These are phyloP conservation scores for Phytophthora multivora DNA, from an alignment of 352 stramenopile genomes.

Conservation along the genomic window DNA sequence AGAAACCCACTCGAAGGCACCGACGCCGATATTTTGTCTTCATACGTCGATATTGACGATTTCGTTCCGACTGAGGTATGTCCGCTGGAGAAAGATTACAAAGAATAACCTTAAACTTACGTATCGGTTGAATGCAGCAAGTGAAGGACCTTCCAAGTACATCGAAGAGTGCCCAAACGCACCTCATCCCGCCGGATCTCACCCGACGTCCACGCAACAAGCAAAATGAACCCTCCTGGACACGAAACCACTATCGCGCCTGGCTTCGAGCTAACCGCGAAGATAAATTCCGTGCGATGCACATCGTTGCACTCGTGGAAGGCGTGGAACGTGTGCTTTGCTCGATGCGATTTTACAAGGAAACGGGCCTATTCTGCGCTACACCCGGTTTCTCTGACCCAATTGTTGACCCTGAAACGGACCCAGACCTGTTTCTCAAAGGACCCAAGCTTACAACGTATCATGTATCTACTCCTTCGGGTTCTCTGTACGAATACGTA, in stretches of 20 bases:
- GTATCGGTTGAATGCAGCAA: slow-evolving; percentile 1
- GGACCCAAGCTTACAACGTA: slow-evolving; percentile 58
- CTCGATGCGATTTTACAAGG: slow-evolving; percentile 54
- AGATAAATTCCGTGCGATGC: slow-evolving; percentile 63
- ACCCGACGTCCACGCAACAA: slow-evolving; percentile 23
- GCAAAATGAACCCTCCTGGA: slow-evolving; percentile 24
- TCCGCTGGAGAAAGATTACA: neutral
- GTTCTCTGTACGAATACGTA: slow-evolving; percentile 60
- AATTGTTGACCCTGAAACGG: slow-evolving; percentile 38
- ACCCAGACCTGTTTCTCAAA: slow-evolving; percentile 37
- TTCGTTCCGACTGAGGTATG: slow-evolving; percentile 41
- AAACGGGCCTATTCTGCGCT: slow-evolving; percentile 53
- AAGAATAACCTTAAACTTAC: neutral
- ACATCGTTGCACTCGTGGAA: slow-evolving; percentile 55
- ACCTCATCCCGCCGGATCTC: slow-evolving; percentile 30
- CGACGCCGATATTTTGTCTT: slow-evolving; percentile 27
- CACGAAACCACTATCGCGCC: slow-evolving; percentile 37
- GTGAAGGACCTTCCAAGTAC: slow-evolving; percentile 12
- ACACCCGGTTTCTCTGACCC: slow-evolving; percentile 62
- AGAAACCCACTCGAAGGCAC: neutral
- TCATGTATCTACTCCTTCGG: slow-evolving; percentile 29
- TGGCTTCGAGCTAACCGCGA: slow-evolving; percentile 57
- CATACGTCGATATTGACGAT: slow-evolving; percentile 65
- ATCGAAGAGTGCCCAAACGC: slow-evolving; percentile 13
- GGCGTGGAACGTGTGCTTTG: slow-evolving; percentile 46